phyloP scores from a whole-genome alignment of 306 rosid species.

The Cucurbita maxima region DNA sequence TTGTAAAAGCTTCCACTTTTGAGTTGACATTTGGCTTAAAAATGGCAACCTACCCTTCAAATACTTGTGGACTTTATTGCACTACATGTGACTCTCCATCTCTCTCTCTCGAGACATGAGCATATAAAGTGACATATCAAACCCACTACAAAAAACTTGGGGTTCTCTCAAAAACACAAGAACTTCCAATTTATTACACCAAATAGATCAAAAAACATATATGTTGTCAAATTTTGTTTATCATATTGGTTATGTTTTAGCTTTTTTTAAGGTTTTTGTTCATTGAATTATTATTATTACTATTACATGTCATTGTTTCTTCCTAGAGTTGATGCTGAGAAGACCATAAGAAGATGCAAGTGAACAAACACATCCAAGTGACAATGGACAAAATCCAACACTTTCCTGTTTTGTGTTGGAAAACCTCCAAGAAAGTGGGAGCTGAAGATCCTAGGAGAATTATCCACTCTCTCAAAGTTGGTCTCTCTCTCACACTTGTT shows the following conservation, averaged over 20 bases:
- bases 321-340: background rate
- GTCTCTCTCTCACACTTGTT: constrained; percentile 56
- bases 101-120: background rate
- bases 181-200: background rate
- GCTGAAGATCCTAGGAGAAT: constrained; percentile 75
- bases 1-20: background rate
- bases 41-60: background rate
- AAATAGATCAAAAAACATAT: background rate
- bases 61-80: background rate
- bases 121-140: background rate
- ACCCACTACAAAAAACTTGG: background rate
- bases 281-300: background rate
- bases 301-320: background rate
- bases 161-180: background rate
- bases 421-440: constrained; percentile 55
- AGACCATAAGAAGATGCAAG: constrained; percentile 19
- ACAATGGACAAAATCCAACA: constrained; percentile 28
- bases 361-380: constrained; percentile 19
- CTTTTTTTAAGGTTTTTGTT: too few species aligned
- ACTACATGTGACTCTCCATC: background rate
- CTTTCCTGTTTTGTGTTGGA: constrained; percentile 29
- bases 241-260: background rate
- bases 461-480: constrained; percentile 77
- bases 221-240: background rate
- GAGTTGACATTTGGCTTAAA: background rate